Base-by-base conservation (phyloP, 2,329 filamentous ascomycete species). In the Penicillium sclerotigenum region DNA sequence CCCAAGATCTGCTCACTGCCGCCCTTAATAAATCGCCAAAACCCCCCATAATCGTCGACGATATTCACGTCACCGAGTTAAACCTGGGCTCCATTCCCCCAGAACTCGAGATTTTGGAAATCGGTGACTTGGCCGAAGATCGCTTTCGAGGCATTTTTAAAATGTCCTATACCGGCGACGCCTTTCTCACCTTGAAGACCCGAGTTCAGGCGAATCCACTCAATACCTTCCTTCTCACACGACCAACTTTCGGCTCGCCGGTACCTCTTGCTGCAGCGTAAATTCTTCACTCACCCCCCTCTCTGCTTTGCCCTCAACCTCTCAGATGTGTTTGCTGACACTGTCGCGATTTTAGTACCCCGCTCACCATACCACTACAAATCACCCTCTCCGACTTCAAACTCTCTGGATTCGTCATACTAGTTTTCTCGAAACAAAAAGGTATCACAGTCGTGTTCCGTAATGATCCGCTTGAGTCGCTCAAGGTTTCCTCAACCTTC, bases 401-500 rank as follows among this genome's bases (percentile, higher is more conserved):
- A 70, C 80, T 99, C 48, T 97, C 92, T 4, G 94, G 93, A 11
- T 97, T 99, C 73, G 95, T 99, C 65, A 97, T 99, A 56, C 76
- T 99, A 47, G 94, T 99, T 59, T 99, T 99, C 73, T 97, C 93
- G 3, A 93, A 91, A 72, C 91, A 96, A 77, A 99, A 99, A 72
- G 94, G 94, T 20, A 83, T 99, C 55, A 99, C 94, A 1, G 82
- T 99, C 46, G 94, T 99, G 42, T 99, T 99, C 73, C 88, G 94
- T 67, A 97, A 99, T 82, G 94, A 99, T 72, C 94, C 94, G 5
- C 85, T 99, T 59, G 94, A 99, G 73, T 97, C 93, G 5, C 86
- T 99, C 68, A 97, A 97, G 79, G 94, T 99, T 63, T 97, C 93
- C 0, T 97, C 93, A 64, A 99, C 94, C 42, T 99, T 99, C 75